Conservation (phyloP, 306 rosid genomes). For the Abrus pulchellus region DNA sequence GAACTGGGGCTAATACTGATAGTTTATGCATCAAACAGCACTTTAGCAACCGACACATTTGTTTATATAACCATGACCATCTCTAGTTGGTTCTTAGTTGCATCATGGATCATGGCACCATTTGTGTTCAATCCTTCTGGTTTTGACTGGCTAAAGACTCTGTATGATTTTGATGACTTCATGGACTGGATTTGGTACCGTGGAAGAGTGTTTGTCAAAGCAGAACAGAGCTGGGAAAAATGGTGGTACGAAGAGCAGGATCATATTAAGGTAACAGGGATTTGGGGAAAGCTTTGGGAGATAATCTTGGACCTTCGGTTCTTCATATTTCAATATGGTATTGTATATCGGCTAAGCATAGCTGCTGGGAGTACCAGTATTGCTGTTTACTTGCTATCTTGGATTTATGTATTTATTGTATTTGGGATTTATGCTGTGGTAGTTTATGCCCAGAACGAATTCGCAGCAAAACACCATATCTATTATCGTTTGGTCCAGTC, state of each 20-base stretch:
- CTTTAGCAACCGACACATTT: constrained; percentile 59
- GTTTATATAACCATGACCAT: constrained; percentile 61
- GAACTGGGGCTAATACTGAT: constrained; percentile 59
- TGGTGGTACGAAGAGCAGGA: constrained; percentile 67
- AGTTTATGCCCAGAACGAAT: constrained; percentile 56
- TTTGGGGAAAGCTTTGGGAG: constrained; percentile 63
- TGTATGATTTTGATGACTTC: constrained; percentile 62
- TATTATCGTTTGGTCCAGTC: constrained; percentile 63
- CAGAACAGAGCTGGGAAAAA: constrained; percentile 67
- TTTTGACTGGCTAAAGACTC: constrained; percentile 65
- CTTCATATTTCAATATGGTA: constrained; percentile 63
- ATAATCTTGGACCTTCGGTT: constrained; percentile 61
- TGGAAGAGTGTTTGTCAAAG: constrained; percentile 63
- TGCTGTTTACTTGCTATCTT: constrained; percentile 59
- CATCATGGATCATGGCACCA: constrained; percentile 60
- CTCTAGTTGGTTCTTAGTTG: constrained; percentile 63
- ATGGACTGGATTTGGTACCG: constrained; percentile 64
- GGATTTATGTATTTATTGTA: constrained; percentile 54
- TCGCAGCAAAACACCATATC: constrained; percentile 57
- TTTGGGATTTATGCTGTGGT: constrained; percentile 52
- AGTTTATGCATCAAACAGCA: constrained; percentile 59
- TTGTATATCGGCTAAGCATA: constrained; percentile 63
- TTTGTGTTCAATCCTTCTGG: constrained; percentile 67
- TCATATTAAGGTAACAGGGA: constrained; percentile 59
- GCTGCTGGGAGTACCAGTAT: constrained; percentile 51